Conservation (phyloP, 768 basidiomycete genomes). For the Lactifluus echinatus region DNA sequence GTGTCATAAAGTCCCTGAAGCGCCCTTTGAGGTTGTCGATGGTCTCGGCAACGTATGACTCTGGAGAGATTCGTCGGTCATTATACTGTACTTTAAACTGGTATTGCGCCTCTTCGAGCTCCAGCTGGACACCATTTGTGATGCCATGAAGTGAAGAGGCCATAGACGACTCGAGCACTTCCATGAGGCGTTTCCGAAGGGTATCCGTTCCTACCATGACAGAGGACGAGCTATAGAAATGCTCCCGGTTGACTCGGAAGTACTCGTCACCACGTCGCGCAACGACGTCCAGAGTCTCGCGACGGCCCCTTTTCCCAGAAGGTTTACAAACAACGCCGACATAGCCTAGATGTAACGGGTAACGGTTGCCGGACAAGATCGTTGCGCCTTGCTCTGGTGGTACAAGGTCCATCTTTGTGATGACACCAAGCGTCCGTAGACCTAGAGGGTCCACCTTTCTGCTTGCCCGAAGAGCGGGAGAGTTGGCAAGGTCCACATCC, state of each 20-base stretch:
- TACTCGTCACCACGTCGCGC: constrained; percentile 58
- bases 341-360: constrained; percentile 96
- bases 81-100: constrained; percentile 99
- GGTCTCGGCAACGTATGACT: constrained; percentile 96
- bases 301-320: constrained; percentile 43
- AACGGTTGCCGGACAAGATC: constrained; percentile 83
- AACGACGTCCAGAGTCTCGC: constrained; percentile 41
- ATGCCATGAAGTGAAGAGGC: constrained; percentile 91
- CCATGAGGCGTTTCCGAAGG: constrained; percentile 85
- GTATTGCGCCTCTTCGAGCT: constrained; percentile 93
- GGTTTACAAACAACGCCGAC: constrained; percentile 93
- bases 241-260: constrained; percentile 52
- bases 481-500: constrained; percentile 97
- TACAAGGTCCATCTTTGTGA: constrained; percentile 99
- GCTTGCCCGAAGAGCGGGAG: constrained; percentile 88
- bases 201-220: constrained; percentile 91
- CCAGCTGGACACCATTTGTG: constrained; percentile 93
- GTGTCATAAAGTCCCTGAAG: constrained; percentile 76
- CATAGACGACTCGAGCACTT: constrained; percentile 97
- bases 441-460: constrained; percentile 92
- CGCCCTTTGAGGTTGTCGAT: constrained; percentile 86
- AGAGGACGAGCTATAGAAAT: constrained; percentile 52
- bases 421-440: constrained; percentile 89
- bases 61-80: constrained; percentile 87
- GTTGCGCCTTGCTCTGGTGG: constrained; percentile 70